Percentiles rank a stretch among this genome's conserved stretches.
These are phyloP conservation scores for Echinosophora koreensis DNA, from an alignment of 306 rosid species.

Conservation along the genomic window DNA sequence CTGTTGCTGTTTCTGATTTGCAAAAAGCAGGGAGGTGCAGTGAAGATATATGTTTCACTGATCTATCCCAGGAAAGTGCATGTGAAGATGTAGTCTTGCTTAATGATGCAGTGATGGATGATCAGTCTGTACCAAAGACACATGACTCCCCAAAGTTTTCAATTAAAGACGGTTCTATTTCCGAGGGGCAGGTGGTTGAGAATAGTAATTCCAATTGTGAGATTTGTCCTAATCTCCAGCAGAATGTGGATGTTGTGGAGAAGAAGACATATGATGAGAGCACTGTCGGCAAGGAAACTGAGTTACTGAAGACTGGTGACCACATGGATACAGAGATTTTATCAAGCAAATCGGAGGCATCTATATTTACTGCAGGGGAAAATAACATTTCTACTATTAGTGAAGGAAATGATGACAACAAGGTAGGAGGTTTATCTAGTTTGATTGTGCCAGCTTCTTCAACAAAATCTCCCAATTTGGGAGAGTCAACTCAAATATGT, in stretches of 20 bases:
- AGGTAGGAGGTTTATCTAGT: constrained; percentile 47
- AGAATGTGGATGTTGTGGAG: constrained; percentile 55
- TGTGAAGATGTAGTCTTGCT: constrained; percentile 53
- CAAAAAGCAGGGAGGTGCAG: constrained; percentile 50
- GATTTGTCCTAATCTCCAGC: constrained; percentile 52
- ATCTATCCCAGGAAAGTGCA: constrained; percentile 46
- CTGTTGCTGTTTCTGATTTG: constrained; percentile 49
- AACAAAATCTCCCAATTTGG: constrained; percentile 51
- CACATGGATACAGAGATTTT: constrained; percentile 49
- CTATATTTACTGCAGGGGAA: constrained; percentile 46
- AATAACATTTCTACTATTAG: constrained; percentile 44
- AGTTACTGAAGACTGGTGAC: constrained; percentile 44
- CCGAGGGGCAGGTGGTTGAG: constrained; percentile 52
- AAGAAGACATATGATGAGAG: constrained; percentile 42
- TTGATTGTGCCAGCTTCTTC: constrained; percentile 43
- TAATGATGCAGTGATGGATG: constrained; percentile 48
- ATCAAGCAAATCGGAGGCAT: constrained; percentile 49
- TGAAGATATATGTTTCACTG: constrained; percentile 45
- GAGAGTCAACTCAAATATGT: constrained; percentile 58
- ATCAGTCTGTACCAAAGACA: constrained; percentile 51
- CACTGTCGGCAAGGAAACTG: constrained; percentile 45
- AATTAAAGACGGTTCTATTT: constrained; percentile 53
- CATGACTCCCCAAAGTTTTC: constrained; percentile 46
- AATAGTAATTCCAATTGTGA: constrained; percentile 40
- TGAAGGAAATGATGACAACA: constrained; percentile 52